phyloP scores from a whole-genome alignment of 345 rosid species.

The Eucalyptus coolabah region DNA sequence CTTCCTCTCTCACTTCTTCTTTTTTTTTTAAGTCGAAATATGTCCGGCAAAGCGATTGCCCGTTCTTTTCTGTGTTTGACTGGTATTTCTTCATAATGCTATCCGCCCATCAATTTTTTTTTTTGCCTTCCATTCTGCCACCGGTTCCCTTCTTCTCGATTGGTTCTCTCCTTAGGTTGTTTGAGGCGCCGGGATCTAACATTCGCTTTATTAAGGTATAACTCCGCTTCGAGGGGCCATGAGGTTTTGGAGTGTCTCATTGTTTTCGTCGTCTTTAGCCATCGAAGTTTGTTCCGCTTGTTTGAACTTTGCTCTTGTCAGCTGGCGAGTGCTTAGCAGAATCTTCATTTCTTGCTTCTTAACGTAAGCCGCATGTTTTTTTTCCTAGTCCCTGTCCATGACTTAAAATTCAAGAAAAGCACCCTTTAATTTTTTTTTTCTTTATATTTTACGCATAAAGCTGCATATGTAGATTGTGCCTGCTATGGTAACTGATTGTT shows the following conservation, averaged over 20 bases:
- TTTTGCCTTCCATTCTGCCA: neutral
- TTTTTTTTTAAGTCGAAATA: neutral
- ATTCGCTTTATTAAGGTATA: neutral
- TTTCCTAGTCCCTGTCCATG: neutral
- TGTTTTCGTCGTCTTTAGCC: neutral
- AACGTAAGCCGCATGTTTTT: neutral
- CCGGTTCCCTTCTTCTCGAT: neutral
- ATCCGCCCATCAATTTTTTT: neutral
- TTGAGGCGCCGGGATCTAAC: neutral
- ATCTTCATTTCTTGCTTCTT: neutral
- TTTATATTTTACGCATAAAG: neutral
- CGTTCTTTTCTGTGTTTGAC: neutral
- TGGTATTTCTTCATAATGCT: neutral
- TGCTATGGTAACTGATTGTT: neutral
- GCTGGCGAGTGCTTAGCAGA: neutral
- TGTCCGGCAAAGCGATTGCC: neutral
- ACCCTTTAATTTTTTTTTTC: neutral
- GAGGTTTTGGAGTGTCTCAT: neutral
- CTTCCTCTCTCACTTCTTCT: neutral
- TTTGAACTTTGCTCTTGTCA: neutral
- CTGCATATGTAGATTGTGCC: neutral
- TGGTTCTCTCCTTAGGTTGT: neutral
- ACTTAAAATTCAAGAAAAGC: constrained; percentile 32
- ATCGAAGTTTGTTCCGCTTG: neutral
- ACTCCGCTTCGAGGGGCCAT: neutral